phyloP scores from a whole-genome alignment of 768 basidiomycete species.

The Auricularia heimuer region DNA sequence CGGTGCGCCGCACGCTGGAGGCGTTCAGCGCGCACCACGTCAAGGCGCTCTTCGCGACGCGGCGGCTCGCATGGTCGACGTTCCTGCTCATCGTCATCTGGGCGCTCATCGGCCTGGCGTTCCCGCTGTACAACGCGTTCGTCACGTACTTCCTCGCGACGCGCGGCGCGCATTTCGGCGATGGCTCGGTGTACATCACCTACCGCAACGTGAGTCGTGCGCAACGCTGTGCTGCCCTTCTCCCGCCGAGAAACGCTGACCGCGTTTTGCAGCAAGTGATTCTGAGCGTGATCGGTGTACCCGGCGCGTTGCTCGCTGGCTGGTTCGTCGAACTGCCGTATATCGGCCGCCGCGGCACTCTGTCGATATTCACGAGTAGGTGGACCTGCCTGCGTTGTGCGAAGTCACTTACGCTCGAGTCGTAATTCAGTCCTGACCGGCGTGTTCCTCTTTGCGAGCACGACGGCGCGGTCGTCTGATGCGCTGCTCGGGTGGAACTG shows the following conservation, averaged over 20 bases:
- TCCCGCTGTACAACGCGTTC: constrained; percentile 54
- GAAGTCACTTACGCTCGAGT: background rate
- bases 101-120: constrained; percentile 69
- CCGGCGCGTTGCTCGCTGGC: constrained; percentile 47
- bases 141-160: constrained; percentile 47
- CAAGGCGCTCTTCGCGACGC: constrained; percentile 39
- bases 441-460: constrained; percentile 46
- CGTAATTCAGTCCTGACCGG: constrained; percentile 37
- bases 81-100: constrained; percentile 41
- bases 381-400: constrained; percentile 12
- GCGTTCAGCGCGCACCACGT: constrained; percentile 35
- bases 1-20: constrained; percentile 29
- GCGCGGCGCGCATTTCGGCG: constrained; percentile 62
- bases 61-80: constrained; percentile 42
- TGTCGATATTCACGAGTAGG: constrained; percentile 40
- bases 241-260: constrained; percentile 12
- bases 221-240: background rate
- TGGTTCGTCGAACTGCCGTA: constrained; percentile 40
- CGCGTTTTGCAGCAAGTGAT: constrained; percentile 38
- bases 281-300: constrained; percentile 45
- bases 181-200: constrained; percentile 57
- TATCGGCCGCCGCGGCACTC: constrained; percentile 45
- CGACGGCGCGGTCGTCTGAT: constrained; percentile 43
- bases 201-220: constrained; percentile 51
- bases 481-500: constrained; percentile 51